Conservation (phyloP, 208 protist species). For the Jaenimonas drosophilae region DNA sequence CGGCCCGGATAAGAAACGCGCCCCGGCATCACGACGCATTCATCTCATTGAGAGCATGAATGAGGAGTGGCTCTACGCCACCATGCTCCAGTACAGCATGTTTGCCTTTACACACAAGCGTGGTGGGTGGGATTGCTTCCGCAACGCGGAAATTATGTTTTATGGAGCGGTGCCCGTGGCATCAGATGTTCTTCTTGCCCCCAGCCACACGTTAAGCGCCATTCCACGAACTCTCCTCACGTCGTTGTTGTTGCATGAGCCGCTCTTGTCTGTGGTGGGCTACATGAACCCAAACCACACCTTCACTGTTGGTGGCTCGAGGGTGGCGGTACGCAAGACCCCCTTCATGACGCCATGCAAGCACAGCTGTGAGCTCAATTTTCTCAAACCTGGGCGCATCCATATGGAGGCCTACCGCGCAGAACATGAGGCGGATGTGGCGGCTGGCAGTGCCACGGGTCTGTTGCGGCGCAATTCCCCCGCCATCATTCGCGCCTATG, state of each 20-base stretch:
- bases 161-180: background rate
- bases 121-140: constrained; percentile 1
- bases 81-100: background rate
- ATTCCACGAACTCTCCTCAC: background rate
- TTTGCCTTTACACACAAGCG: background rate
- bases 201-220: background rate
- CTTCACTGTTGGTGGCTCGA: too few relatives aligned
- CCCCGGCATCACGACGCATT: background rate
- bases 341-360: background rate
- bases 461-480: background rate
- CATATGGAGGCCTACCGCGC: background rate
- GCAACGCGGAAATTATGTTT: background rate
- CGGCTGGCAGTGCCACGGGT: too few relatives aligned
- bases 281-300: too few relatives aligned
- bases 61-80: background rate
- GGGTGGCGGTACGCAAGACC: too few relatives aligned
- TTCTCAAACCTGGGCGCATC: background rate
- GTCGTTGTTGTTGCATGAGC: background rate
- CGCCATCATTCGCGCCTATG: background rate
- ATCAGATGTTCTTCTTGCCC: background rate
- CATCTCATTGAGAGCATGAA: background rate
- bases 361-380: background rate
- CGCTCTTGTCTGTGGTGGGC: background rate
- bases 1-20: background rate
- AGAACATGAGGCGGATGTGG: too few relatives aligned